A percentile compares a stretch with the other conserved stretches of the same genome.
These are phyloP conservation scores for Smithsoniella earleae DNA, from an alignment of 163 green algal genomes.

Conservation along the genomic window DNA sequence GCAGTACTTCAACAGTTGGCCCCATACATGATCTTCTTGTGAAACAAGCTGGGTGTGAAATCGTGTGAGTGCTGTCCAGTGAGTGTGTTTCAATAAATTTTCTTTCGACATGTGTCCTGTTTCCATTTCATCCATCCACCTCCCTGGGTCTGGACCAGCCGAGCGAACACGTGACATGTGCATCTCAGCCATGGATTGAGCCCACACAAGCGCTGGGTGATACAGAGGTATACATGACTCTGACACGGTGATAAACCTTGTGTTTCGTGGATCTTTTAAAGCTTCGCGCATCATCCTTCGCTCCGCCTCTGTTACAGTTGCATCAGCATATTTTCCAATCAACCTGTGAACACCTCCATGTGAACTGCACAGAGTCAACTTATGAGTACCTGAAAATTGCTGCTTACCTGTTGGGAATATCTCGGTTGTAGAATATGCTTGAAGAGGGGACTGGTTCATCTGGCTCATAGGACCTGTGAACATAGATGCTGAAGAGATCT, in stretches of 20 bases:
- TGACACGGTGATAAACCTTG: slow-evolving; percentile 45
- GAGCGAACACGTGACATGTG: slow-evolving; percentile 41
- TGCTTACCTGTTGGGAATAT: background rate
- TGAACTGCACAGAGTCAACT: too few species aligned
- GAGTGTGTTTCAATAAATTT: slow-evolving; percentile 52
- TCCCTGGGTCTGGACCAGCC: slow-evolving; percentile 33
- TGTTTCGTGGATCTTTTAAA: slow-evolving; percentile 42
- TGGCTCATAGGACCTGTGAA: background rate
- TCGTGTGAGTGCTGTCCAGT: slow-evolving; percentile 59
- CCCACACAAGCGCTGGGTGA: slow-evolving; percentile 41
- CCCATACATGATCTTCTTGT: slow-evolving; percentile 40
- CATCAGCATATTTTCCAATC: too few species aligned
- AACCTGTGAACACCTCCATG: too few species aligned
- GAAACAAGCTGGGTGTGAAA: slow-evolving; percentile 45
- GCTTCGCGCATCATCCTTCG: slow-evolving; percentile 41
- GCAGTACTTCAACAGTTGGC: slow-evolving; percentile 44
- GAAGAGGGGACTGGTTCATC: background rate
- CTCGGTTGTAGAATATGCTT: background rate
- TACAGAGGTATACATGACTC: slow-evolving; percentile 49
- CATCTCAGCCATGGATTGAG: slow-evolving; percentile 40
- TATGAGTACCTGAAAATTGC: too few species aligned
- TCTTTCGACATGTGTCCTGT: slow-evolving; percentile 32
- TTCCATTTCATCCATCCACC: slow-evolving; percentile 38
- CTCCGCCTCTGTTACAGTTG: background rate
- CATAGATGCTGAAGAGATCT: slow-evolving; percentile 19